Evolutionary conservation across 129 eudicot genomes (phyloP).

Genomic region (Rutidosis leptorrhynchoides): DNA sequence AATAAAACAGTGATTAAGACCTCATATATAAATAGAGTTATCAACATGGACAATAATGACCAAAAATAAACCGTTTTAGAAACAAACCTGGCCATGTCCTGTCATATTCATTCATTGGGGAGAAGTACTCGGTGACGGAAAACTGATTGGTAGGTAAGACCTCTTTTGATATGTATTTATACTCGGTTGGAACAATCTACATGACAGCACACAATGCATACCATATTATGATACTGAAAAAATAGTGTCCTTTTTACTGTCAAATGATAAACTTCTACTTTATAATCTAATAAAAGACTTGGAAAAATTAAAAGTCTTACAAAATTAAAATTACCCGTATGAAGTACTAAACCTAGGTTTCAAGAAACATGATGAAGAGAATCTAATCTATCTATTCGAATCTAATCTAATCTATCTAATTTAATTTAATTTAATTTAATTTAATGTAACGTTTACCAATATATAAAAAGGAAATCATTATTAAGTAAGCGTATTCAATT

Average conservation of each 20-base stretch:
- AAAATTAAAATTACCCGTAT: background rate
- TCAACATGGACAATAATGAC: slow-evolving; percentile 8
- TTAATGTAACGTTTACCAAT: no score
- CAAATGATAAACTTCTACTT: background rate
- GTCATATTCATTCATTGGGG: slow-evolving; percentile 75
- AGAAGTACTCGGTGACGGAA: slow-evolving; percentile 93
- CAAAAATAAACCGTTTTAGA: background rate
- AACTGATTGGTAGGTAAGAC: slow-evolving; percentile 94
- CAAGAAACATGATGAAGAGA: background rate
- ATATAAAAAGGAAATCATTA: no score
- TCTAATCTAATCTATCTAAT: no score
- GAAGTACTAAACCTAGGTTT: background rate
- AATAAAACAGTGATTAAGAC: background rate
- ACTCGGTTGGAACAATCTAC: slow-evolving; percentile 97
- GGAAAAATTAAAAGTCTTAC: background rate
- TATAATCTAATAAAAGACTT: background rate
- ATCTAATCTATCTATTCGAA: no score
- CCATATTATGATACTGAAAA: slow-evolving; percentile 11
- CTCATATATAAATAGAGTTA: background rate
- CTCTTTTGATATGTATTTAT: slow-evolving; percentile 78
- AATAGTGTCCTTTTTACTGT: background rate
- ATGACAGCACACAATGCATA: slow-evolving; percentile 16
- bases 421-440: no score
- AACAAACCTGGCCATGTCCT: slow-evolving; percentile 97
- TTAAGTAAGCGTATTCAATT: no score